A percentile compares a stretch with the other conserved stretches of the same genome.
phyloP scores from a whole-genome alignment of 345 rosid species.

The Acer negundo region DNA sequence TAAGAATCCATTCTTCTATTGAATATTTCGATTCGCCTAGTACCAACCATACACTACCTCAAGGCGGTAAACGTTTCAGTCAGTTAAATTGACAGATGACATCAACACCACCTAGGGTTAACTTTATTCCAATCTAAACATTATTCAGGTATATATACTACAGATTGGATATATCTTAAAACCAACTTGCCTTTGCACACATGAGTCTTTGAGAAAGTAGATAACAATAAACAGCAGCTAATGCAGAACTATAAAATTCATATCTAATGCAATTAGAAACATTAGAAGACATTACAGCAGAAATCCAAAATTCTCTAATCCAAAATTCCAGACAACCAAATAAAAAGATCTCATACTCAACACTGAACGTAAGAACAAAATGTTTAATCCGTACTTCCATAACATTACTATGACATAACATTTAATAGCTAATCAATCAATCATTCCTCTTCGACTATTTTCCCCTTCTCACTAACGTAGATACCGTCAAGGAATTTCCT shows the following conservation, averaged over 20 bases:
- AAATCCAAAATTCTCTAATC: conserved; percentile 14
- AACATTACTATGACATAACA: not conserved
- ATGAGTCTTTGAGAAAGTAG: too few species aligned
- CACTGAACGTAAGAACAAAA: not conserved
- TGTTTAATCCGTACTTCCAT: not conserved
- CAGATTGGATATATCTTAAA: too few species aligned
- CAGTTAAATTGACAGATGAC: too few species aligned
- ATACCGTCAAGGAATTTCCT: conserved; percentile 70
- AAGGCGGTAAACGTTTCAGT: too few species aligned
- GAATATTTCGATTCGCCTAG: too few species aligned
- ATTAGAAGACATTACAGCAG: not conserved
- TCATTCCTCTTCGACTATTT: conserved; percentile 47
- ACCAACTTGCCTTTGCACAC: too few species aligned
- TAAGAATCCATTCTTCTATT: too few species aligned
- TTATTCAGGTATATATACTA: too few species aligned
- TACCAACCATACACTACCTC: too few species aligned
- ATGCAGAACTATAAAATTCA: not conserved
- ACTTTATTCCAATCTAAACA: too few species aligned
- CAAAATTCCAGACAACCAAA: conserved; percentile 6
- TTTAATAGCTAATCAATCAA: conserved; percentile 30
- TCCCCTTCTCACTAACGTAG: conserved; percentile 62
- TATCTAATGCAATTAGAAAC: not conserved
- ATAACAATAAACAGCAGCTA: not conserved
- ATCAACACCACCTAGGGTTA: too few species aligned
- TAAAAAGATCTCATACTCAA: conserved; percentile 4